These are phyloP conservation scores for Vaccinium macrocarpon DNA, from an alignment of 148 eudicot genomes.

Conservation along the genomic window DNA sequence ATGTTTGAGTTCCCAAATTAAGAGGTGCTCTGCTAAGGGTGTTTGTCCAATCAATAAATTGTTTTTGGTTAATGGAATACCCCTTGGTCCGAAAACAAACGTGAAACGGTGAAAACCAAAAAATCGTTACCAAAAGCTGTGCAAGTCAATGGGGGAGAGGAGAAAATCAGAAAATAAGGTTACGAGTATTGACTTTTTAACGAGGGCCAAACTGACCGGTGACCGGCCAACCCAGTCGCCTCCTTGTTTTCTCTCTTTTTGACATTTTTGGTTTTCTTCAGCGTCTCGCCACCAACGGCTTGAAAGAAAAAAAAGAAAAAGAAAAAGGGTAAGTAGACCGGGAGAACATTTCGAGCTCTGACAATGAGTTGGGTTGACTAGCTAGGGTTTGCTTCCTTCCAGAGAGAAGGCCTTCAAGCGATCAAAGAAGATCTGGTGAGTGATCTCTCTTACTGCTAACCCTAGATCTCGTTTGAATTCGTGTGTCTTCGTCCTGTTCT, in stretches of 20 bases:
- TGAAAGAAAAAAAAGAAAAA: neutral
- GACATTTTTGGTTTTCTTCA: neutral
- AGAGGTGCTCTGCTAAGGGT: too few species aligned
- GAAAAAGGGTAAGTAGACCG: neutral
- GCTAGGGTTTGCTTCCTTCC: constrained; percentile 1
- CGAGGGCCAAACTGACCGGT: neutral
- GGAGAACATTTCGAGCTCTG: neutral
- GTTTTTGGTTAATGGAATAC: too few species aligned
- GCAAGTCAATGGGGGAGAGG: neutral
- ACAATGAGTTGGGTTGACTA: neutral
- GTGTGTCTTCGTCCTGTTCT: neutral
- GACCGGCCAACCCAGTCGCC: constrained; percentile 7
- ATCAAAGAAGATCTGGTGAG: constrained; percentile 10
- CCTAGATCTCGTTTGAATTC: constrained; percentile 11
- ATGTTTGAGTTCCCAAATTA: too few species aligned
- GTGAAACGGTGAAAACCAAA: too few species aligned
- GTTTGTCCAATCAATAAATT: too few species aligned
- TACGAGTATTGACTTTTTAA: neutral
- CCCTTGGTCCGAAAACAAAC: too few species aligned
- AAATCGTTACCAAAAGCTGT: neutral
- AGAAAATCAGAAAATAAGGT: neutral
- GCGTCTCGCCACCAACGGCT: neutral
- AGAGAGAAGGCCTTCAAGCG: neutral
- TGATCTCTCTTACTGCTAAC: neutral
- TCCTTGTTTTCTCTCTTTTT: neutral